Conservation (phyloP, 2,329 filamentous ascomycete species). For the Lachnellula hyalina region DNA sequence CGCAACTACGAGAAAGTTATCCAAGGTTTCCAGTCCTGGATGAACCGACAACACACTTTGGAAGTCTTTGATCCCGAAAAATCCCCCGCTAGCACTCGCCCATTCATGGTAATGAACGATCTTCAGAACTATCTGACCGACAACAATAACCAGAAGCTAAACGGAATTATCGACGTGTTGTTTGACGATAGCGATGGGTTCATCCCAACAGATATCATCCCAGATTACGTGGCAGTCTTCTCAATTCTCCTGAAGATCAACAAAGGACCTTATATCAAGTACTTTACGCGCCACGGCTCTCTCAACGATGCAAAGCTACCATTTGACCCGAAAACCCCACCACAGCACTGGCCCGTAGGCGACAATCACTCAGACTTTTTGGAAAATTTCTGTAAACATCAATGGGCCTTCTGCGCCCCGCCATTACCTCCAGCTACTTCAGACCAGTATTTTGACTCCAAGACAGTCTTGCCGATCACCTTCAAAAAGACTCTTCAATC, state of each 20-base stretch:
- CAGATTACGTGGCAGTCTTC: conserved; percentile 9
- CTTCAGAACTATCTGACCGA: conserved; percentile 2
- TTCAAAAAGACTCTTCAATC: conserved; percentile 12
- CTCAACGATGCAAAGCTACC: conserved; percentile 20
- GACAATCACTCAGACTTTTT: conserved; percentile 17
- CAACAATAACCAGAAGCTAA: conserved; percentile 1
- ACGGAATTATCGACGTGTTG: not conserved
- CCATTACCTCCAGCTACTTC: conserved; percentile 14
- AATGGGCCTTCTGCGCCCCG: conserved; percentile 27
- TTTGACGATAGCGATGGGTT: not conserved
- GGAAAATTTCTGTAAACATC: conserved; percentile 24
- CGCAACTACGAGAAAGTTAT: conserved; percentile 1
- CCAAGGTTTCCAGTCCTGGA: not conserved
- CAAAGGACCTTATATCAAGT: conserved; percentile 12
- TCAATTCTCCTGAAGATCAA: conserved; percentile 19
- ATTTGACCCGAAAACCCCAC: conserved; percentile 19
- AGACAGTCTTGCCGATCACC: conserved; percentile 27
- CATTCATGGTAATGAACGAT: not conserved
- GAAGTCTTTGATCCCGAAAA: conserved; percentile 3
- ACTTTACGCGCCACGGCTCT: conserved; percentile 19
- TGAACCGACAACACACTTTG: not conserved
- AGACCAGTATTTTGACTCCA: conserved; percentile 17
- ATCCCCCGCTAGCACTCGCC: not conserved
- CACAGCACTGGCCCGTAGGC: conserved; percentile 14
- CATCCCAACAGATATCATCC: conserved; percentile 1